Base-by-base conservation (phyloP, 1,139 yeast species). In the Zygoascus meyerae region DNA sequence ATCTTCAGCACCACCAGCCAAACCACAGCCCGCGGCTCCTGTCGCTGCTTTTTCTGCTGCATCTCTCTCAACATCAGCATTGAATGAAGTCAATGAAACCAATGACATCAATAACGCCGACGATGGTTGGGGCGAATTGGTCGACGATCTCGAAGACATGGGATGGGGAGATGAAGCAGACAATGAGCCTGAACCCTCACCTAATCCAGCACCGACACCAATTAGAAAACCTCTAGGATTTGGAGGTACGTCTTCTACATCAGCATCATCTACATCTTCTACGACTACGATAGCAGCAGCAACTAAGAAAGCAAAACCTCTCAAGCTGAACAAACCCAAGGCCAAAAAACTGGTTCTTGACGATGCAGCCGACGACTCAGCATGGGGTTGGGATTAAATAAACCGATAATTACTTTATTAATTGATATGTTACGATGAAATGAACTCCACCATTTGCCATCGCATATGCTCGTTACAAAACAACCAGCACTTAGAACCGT, bases 401-500 rank as follows among this genome's bases (percentile, higher is more conserved):
- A 5, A 16, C 35, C 29, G 11, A 31, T 31, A 17, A n/a, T 32
- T 26, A 29, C 38, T 26, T 12, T 40, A 36, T 28, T 18, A 28
- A n/a, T 32, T 34, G 32, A 18, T 30, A 29, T 44, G 16, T 21
- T 21, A 21, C 26, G 26, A 21, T 21, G 26, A 21, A 21, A 21
- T 21, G 26, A 7, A 21, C 26, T 21, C 26, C 26, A 21, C 26
- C 26, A 21, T 21, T 21, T 21, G 26, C 26, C 26, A 21, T 21
- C 26, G 26, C 26, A 21, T 4, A 21, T 21, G 26, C 26, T 21
- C 26, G 11, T 15, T 37, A 11, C 5, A 9, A 11, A 39, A 18
- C 42, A 26, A 39, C 11, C 26, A 34, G 26, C 26, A 34, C 26
- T 51, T 55, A 58, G 40, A 47, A 55, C 42, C 64, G 52, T 37